Evolutionary conservation across 768 basidiomycete genomes (phyloP), one percentile per base, ranked within the genome.

Genomic region (Mycena alexandri): DNA sequence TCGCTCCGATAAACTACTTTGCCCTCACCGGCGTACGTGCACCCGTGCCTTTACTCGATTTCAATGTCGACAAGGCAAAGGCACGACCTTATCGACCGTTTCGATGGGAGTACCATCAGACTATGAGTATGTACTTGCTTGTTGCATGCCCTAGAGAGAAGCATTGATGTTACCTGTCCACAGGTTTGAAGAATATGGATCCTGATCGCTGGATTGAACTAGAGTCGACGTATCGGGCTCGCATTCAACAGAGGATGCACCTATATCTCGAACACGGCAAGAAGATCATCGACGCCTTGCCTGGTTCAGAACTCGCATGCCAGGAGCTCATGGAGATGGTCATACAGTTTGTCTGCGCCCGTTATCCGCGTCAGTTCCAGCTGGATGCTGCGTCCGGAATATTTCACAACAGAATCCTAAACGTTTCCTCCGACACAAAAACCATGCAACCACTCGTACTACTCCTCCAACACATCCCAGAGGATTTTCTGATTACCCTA

Each of bases 151-250:
- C 44, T n/a, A 59, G 17, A 43, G 29, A 34, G 53, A n/a, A 17
- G 19, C n/a, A n/a, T 22, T 17, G 43, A n/a, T 13, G 33, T 42
- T 34, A 8, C 50, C 29, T 29, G 2, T 17, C 22, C 51, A 8
- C 41, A 84, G 87, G 85, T 34, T 70, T 87, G 25, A 81, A 80
- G 75, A 79, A 75, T 48, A 77, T 87, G 69, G 86, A 87, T 54
- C 82, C 84, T 5, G 85, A 87, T 67, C 86, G 81, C 75, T 87
- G 85, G 85, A 75, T 88, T n/a, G 87, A 88, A 63, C 79, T 88
- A 17, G 86, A 87, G 67, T 84, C 83, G 7, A 84, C 85, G 0
- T 87, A 87, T 71, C 74, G 75, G 0, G 76, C 79, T 51, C 80
- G 84, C 38, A 78, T 87, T 38, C 68, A 74, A 2, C 82, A 87